Evolutionary conservation across 2,329 filamentous ascomycete species (phyloP).

Genomic region (Aureobasidium namibiae): DNA sequence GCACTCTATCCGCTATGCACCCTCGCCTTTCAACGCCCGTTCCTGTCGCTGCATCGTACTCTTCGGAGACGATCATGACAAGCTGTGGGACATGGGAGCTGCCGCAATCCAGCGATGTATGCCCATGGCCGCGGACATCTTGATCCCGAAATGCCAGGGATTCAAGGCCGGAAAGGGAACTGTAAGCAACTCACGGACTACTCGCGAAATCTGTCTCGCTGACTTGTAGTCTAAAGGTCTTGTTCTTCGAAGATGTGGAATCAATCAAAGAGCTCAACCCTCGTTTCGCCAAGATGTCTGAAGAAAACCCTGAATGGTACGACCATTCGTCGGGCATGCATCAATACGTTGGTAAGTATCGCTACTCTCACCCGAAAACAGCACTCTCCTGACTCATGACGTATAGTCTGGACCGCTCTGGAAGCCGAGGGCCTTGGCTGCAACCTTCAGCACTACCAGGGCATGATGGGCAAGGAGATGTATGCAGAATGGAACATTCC

Average conservation of each 20-base stretch:
- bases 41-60: slow-evolving; percentile 23
- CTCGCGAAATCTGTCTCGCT: background rate
- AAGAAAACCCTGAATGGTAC: slow-evolving; percentile 3
- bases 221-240: background rate
- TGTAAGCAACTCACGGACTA: slow-evolving; percentile 13
- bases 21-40: slow-evolving; percentile 26
- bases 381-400: background rate
- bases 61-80: slow-evolving; percentile 21
- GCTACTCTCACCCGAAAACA: background rate
- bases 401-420: slow-evolving; percentile 21
- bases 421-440: slow-evolving; percentile 22
- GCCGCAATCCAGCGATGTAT: slow-evolving; percentile 17
- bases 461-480: slow-evolving; percentile 19
- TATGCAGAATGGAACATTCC: slow-evolving; percentile 21
- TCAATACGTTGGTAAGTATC: background rate
- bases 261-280: background rate
- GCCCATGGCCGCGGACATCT: slow-evolving; percentile 17
- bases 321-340: background rate
- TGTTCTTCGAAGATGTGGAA: background rate
- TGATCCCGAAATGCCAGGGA: slow-evolving; percentile 21
- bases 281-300: background rate
- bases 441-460: slow-evolving; percentile 25
- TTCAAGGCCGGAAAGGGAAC: slow-evolving; percentile 20
- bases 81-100: slow-evolving; percentile 22
- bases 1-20: slow-evolving; percentile 21